Evolutionary conservation across 2,329 filamentous ascomycete species (phyloP), one percentile per base, ranked within the genome.

Genomic region (Colletotrichum sp.): DNA sequence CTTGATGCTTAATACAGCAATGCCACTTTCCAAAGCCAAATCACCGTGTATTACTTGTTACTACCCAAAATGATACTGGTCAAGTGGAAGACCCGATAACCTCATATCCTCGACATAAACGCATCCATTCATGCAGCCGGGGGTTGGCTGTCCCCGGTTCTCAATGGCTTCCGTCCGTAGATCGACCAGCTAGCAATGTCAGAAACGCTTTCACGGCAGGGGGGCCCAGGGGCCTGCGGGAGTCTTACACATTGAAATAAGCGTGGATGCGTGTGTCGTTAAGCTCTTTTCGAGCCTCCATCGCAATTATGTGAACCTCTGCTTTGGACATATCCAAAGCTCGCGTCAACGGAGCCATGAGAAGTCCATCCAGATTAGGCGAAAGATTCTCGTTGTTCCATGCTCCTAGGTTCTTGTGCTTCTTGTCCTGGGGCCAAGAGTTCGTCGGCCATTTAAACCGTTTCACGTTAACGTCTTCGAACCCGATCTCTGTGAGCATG

Each of bases 391-490:
- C 57, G 57, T 60, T 28, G 57, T 60, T 69, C 67, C 67, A 69
- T 7, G 22, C 13, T 8, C 83, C 83, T 27, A 82, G 78, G 71
- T 80, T 78, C 63, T 82, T 82, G 39, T 81, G 78, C 12, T 78
- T 79, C 36, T 74, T 77, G 27, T 84, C 80, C 44, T 77, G 81
- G 12, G 83, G 81, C 82, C 82, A 84, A 3, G 79, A 74, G 30
- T 81, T 82, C 8, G 79, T 79, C 1, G 83, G 83, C 1, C 83
- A 79, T 76, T 82, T 83, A 59, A 81, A 79, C 4, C 79, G 66
- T 2, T 67, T 76, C 76, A 83, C 81, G 0, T 79, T 73, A 1
- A 85, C 76, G 34, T 84, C 79, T 19, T 81, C 78, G 71, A 83
- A 85, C 25, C 82, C 83, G 5, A 79, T 80, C 1, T 80, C 78